These are phyloP conservation scores for Coffea eugenioides DNA, from an alignment of 257 asterid species.

Conservation along the genomic window DNA sequence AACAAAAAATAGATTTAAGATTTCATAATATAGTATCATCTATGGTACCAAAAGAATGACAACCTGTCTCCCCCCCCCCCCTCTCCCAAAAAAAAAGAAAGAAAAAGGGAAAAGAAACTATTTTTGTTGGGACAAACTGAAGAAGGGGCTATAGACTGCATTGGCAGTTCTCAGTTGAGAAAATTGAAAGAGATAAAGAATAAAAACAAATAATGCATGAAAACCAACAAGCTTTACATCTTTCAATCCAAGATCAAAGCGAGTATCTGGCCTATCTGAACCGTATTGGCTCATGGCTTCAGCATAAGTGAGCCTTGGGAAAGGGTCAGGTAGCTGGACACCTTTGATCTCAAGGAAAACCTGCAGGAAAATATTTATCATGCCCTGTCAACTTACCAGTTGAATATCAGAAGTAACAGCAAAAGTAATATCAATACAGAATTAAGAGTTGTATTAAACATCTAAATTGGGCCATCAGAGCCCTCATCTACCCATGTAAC, in stretches of 20 bases:
- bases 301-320: conserved; percentile 89
- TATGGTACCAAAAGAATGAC: not conserved
- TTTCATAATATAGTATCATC: not conserved
- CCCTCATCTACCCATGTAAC: not conserved
- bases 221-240: conserved; percentile 51
- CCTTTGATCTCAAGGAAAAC: conserved; percentile 82
- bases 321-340: conserved; percentile 79
- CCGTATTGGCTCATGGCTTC: conserved; percentile 91
- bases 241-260: conserved; percentile 77
- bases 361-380: conserved; percentile 42
- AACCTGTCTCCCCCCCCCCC: not conserved
- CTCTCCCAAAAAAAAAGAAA: not conserved
- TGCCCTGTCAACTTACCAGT: not conserved
- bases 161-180: not conserved
- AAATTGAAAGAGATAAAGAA: not conserved
- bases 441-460: not conserved
- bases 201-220: not conserved
- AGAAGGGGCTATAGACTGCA: not conserved
- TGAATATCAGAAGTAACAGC: conserved; percentile 10
- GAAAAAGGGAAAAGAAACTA: not conserved
- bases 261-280: conserved; percentile 89
- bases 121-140: not conserved
- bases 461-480: not conserved
- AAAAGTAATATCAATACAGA: not conserved
- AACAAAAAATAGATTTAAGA: not conserved